These are phyloP conservation scores for Nemania bipapillata DNA, from an alignment of 2,329 filamentous ascomycete species.

Conservation along the genomic window DNA sequence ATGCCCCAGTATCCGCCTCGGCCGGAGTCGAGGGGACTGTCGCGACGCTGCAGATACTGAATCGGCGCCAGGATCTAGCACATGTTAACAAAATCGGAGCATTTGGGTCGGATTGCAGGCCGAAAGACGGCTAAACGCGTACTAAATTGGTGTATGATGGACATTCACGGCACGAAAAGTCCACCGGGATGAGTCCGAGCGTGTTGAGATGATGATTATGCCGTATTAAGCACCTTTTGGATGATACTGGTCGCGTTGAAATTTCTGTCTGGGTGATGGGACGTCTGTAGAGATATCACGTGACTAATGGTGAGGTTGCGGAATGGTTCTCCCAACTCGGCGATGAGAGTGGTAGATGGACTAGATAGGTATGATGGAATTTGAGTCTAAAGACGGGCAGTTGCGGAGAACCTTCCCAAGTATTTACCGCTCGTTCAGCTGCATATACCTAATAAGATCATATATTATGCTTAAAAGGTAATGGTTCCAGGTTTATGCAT, in stretches of 20 bases:
- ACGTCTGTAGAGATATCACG: conserved; percentile 47
- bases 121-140: conserved; percentile 42
- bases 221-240: conserved; percentile 39
- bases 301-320: conserved; percentile 40
- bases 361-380: conserved; percentile 29
- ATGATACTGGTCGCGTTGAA: conserved; percentile 49
- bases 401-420: neutral
- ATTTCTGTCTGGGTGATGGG: conserved; percentile 42
- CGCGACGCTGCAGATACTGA: conserved; percentile 63
- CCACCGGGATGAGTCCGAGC: conserved; percentile 45
- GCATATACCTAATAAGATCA: too few relatives aligned
- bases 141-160: conserved; percentile 38
- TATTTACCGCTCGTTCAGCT: too few relatives aligned
- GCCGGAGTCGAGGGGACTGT: conserved; percentile 66
- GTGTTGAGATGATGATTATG: conserved; percentile 43
- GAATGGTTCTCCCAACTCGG: conserved; percentile 15
- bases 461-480: too few relatives aligned
- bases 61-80: conserved; percentile 65
- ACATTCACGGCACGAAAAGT: conserved; percentile 33
- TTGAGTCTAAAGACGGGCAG: conserved; percentile 11
- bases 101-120: conserved; percentile 14
- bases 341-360: conserved; percentile 18
- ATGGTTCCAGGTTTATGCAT: too few relatives aligned
- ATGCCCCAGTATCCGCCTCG: conserved; percentile 67
- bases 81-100: conserved; percentile 42